Conservation (phyloP, 331 rosid genomes). For the Quercus tomentella region DNA sequence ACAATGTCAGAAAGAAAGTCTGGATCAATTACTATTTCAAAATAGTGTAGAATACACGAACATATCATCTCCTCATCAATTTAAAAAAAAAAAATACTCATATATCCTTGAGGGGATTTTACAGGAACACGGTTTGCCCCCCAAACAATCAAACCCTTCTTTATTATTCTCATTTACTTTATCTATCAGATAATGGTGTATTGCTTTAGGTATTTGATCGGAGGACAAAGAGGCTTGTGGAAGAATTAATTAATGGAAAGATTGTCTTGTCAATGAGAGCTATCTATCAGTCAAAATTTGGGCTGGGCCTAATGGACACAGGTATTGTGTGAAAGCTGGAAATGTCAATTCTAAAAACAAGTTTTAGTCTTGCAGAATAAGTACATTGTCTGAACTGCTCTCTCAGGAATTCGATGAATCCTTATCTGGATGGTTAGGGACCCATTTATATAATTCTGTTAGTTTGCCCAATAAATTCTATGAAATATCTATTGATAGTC, state of each 20-base stretch:
- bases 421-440: too few relatives aligned
- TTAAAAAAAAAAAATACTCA: neutral
- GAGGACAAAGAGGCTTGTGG: slow-evolving; percentile 83
- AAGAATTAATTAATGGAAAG: slow-evolving; percentile 84
- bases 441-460: neutral
- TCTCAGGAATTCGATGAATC: too few relatives aligned
- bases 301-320: slow-evolving; percentile 83
- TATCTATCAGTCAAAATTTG: slow-evolving; percentile 90
- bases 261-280: slow-evolving; percentile 97
- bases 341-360: neutral
- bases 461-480: neutral
- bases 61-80: neutral
- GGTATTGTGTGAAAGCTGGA: slow-evolving; percentile 38
- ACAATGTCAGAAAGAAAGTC: too few relatives aligned
- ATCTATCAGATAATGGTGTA: slow-evolving; percentile 15
- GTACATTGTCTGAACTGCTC: too few relatives aligned
- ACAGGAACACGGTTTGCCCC: neutral
- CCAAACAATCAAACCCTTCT: neutral
- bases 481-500: neutral
- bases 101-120: neutral
- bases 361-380: too few relatives aligned
- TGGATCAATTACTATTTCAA: neutral
- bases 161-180: slow-evolving; percentile 1
- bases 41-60: neutral
- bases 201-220: slow-evolving; percentile 76